A percentile compares a stretch with the other conserved stretches of the same genome.
These are phyloP conservation scores for Gossypium schwendimanii DNA, from an alignment of 441 rosid genomes.

Conservation along the genomic window DNA sequence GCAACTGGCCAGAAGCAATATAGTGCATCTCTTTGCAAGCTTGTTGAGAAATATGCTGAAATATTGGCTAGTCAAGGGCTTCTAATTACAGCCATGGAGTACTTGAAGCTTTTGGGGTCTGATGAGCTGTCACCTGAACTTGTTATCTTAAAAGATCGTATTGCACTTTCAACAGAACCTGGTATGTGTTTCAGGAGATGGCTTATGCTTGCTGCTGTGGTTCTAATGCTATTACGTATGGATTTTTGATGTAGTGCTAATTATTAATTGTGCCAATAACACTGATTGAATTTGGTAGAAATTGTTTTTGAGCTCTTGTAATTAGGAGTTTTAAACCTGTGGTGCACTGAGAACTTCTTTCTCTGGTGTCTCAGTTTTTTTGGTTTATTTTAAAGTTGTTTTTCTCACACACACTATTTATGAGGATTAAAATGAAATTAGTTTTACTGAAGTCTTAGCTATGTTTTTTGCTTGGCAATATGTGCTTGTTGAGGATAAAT, in stretches of 20 bases:
- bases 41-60: conserved; percentile 97
- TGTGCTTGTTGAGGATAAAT: conserved; percentile 13
- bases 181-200: conserved; percentile 28
- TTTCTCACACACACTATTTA: not conserved
- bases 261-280: not conserved
- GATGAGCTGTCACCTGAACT: conserved; percentile 86
- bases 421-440: not conserved
- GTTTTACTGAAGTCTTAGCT: not conserved
- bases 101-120: conserved; percentile 20
- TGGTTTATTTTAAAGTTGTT: not conserved
- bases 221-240: not conserved
- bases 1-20: conserved; percentile 91
- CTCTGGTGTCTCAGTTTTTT: not conserved
- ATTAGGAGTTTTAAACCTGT: too few species aligned
- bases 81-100: conserved; percentile 57
- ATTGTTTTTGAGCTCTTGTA: not conserved
- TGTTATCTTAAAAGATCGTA: conserved; percentile 74
- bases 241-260: not conserved
- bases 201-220: not conserved
- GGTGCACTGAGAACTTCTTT: not conserved
- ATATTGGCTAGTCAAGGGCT: conserved; percentile 98
- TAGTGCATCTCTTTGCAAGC: conserved; percentile 91
- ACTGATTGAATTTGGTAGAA: not conserved
- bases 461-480: not conserved
- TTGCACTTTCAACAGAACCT: conserved; percentile 57